Percentiles rank a stretch among this genome's conserved stretches.
phyloP scores from a whole-genome alignment of 140 eudicot species.

The Senecio squalidus region DNA sequence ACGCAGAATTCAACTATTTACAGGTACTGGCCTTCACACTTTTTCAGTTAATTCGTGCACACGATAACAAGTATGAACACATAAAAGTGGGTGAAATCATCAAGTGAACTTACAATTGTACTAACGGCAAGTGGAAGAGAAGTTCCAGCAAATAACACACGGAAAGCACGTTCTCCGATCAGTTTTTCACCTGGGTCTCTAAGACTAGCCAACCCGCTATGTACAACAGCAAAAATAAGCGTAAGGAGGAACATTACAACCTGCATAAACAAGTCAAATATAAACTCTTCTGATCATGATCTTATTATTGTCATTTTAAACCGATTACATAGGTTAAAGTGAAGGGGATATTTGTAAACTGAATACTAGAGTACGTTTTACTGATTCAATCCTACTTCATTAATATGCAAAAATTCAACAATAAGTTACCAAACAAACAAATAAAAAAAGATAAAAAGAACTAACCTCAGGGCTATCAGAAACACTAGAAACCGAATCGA shows the following conservation, averaged over 20 bases:
- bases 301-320: no score
- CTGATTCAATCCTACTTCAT: no score
- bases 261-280: slow-evolving; percentile 39
- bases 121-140: slow-evolving; percentile 93
- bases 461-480: slow-evolving; percentile 85
- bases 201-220: slow-evolving; percentile 95
- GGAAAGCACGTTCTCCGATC: slow-evolving; percentile 95
- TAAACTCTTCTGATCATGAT: no score
- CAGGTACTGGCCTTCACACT: neutral
- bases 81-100: neutral
- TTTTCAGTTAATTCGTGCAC: neutral
- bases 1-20: slow-evolving; percentile 1
- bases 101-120: slow-evolving; percentile 70
- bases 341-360: no score
- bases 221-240: slow-evolving; percentile 81
- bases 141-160: slow-evolving; percentile 90
- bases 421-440: neutral
- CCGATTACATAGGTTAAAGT: no score
- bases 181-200: slow-evolving; percentile 89
- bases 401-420: neutral
- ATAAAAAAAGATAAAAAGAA: slow-evolving; percentile 21
- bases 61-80: neutral
- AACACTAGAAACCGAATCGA: slow-evolving; percentile 56
- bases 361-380: no score
- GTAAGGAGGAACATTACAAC: slow-evolving; percentile 76